Evolutionary conservation across 1,284 basidiomycete species (phyloP), one percentile per base, ranked within the genome.

Genomic region (Coriolopsis trogii): DNA sequence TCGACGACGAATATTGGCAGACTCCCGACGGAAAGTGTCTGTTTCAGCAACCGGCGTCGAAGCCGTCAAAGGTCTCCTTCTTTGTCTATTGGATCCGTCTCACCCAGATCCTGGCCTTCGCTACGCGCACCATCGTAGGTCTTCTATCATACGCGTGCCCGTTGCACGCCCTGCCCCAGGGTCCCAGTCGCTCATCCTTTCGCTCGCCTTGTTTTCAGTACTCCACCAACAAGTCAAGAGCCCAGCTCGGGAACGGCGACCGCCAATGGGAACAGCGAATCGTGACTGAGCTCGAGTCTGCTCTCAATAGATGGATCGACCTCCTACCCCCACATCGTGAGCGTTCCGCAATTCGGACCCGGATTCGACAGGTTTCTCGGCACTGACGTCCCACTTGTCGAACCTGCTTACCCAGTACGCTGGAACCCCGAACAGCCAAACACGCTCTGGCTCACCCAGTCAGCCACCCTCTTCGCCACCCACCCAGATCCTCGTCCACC

Each of bases 1-100:
- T 85, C 25, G 85, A 89, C 57, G 89, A 91, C 63, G 87, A 88
- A 61, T 86, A 80, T 60, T 89, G 87, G 87, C 75, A 76, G 24
- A 64, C 67, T 49, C 64, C 73, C 0, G 73, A 77, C 41, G 72
- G 72, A 16, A 64, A 73, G 6, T 53, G 67, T 26, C 71, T 67
- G 15, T 82, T 81, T 61, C 64, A 73, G 48, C 81, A 82, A 60
- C 87, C 87, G 0, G 60, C 70, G 4, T 75, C 72, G 6, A 75
- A 74, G 58, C 79, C 82, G 1, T 80, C 81, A 2, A 67, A 67
- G 3, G 73, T 87, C 5, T 60, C 79, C 0, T 82, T 73, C 51
- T 88, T 89, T 63, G 80, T 80, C 52, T 77, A 75, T 40, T 74
- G 77, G 31, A 67, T 87, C 30, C 79, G 81, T 53, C 72, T 90